Evolutionary conservation across 805 yeast genomes (phyloP).

Genomic region (Metschnikowia borealis): DNA sequence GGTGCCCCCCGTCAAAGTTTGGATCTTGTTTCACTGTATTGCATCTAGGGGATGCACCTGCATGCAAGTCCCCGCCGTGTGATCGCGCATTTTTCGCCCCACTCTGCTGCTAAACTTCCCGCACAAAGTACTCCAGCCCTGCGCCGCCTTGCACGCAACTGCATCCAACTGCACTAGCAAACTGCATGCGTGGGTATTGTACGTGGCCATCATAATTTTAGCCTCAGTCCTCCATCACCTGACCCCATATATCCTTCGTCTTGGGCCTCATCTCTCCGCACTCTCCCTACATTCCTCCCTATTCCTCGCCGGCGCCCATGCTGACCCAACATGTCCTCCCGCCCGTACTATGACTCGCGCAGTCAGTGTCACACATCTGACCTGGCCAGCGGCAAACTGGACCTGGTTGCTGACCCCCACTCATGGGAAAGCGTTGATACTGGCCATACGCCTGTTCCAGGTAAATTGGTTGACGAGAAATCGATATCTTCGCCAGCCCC

Average conservation of each 20-base stretch:
- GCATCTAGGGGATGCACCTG: not conserved
- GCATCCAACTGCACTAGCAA: slow-evolving; percentile 1
- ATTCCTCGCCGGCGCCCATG: not conserved
- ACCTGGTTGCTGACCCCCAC: not conserved
- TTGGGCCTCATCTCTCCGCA: not conserved
- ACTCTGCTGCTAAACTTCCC: not conserved
- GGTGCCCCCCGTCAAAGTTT: no score
- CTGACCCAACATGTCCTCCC: slow-evolving; percentile 1
- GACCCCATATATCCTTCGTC: not conserved
- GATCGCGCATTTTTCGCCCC: not conserved
- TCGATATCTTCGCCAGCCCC: not conserved
- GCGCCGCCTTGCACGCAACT: not conserved
- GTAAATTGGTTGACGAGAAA: not conserved
- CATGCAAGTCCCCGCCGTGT: not conserved
- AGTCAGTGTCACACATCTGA: not conserved
- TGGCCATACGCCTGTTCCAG: not conserved
- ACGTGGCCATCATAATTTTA: slow-evolving; percentile 1
- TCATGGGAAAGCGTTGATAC: not conserved
- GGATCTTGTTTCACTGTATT: not conserved
- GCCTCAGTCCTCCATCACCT: not conserved
- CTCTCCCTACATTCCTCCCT: not conserved
- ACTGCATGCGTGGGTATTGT: slow-evolving; percentile 4
- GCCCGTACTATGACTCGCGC: slow-evolving; percentile 1
- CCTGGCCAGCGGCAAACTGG: not conserved
- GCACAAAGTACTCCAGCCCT: not conserved